These are phyloP conservation scores for Flaveria linearis DNA, from an alignment of 129 eudicot species.

Conservation along the genomic window DNA sequence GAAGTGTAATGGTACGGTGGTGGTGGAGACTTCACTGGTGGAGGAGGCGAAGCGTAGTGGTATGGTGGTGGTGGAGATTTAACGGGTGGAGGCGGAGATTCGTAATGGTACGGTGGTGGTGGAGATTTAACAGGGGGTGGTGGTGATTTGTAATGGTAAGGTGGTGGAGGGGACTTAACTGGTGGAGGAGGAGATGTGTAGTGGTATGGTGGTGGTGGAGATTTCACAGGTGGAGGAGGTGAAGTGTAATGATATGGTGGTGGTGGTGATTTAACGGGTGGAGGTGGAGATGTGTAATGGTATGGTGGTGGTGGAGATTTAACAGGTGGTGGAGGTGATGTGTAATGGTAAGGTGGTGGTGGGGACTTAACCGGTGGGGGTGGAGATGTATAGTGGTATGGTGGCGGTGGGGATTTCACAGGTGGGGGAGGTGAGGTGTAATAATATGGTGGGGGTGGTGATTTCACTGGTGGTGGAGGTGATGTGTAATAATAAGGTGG, in stretches of 20 bases:
- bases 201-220: slow-evolving; percentile 41
- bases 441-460: slow-evolving; percentile 23
- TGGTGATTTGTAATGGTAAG: slow-evolving; percentile 24
- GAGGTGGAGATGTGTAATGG: slow-evolving; percentile 30
- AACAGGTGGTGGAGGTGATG: slow-evolving; percentile 34
- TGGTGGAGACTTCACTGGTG: slow-evolving; percentile 25
- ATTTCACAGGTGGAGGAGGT: slow-evolving; percentile 27
- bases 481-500: slow-evolving; percentile 39
- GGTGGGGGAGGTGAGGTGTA: slow-evolving; percentile 39
- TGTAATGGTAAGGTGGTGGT: slow-evolving; percentile 36
- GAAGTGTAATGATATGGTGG: slow-evolving; percentile 35
- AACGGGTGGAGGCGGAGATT: slow-evolving; percentile 28
- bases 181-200: slow-evolving; percentile 40
- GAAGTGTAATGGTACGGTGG: slow-evolving; percentile 34
- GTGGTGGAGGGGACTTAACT: slow-evolving; percentile 24
- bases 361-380: slow-evolving; percentile 35
- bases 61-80: slow-evolving; percentile 40
- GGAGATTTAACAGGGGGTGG: slow-evolving; percentile 26
- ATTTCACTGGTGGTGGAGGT: slow-evolving; percentile 24
- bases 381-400: slow-evolving; percentile 31
- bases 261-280: slow-evolving; percentile 18
- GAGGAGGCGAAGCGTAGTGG: slow-evolving; percentile 35
- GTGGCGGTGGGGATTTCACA: slow-evolving; percentile 34
- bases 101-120: slow-evolving; percentile 31
- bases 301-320: slow-evolving; percentile 37